A percentile compares a stretch with the other conserved stretches of the same genome.
Conservation (phyloP, 2,329 filamentous ascomycete species). For the Diaporthe nobilis region DNA sequence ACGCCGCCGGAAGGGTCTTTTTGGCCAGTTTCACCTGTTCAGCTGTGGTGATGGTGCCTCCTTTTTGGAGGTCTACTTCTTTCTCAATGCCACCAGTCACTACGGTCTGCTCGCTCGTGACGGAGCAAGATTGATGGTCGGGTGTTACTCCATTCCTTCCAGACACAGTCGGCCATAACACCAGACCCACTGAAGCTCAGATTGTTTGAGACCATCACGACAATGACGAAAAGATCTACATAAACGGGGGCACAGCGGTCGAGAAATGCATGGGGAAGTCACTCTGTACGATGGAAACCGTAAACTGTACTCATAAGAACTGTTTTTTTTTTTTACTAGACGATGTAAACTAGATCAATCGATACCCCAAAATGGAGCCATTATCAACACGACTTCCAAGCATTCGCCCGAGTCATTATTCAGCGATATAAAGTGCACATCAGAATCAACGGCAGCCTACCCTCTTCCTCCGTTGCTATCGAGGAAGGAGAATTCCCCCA, state of each 20-base stretch:
- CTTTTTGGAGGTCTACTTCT: not conserved
- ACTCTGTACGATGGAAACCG: not conserved
- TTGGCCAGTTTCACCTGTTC: not conserved
- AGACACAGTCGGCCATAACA: not conserved
- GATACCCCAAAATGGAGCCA: conserved; percentile 14
- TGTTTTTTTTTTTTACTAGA: not conserved
- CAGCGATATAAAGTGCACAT: not conserved
- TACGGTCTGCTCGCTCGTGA: not conserved
- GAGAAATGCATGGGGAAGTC: not conserved
- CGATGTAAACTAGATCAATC: not conserved
- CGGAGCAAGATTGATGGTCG: not conserved
- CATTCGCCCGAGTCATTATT: not conserved
- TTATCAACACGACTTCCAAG: not conserved
- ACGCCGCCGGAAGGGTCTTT: not conserved
- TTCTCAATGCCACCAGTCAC: not conserved
- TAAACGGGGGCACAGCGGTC: not conserved
- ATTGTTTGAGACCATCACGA: not conserved
- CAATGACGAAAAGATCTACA: no score
- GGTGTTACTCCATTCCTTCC: not conserved
- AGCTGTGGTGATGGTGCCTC: not conserved
- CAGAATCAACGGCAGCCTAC: not conserved
- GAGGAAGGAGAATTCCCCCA: not conserved
- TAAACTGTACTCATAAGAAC: not conserved
- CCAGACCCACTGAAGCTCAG: not conserved
- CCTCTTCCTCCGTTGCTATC: not conserved